Base-by-base conservation (phyloP, 306 rosid species). In the Sindora glabra region DNA sequence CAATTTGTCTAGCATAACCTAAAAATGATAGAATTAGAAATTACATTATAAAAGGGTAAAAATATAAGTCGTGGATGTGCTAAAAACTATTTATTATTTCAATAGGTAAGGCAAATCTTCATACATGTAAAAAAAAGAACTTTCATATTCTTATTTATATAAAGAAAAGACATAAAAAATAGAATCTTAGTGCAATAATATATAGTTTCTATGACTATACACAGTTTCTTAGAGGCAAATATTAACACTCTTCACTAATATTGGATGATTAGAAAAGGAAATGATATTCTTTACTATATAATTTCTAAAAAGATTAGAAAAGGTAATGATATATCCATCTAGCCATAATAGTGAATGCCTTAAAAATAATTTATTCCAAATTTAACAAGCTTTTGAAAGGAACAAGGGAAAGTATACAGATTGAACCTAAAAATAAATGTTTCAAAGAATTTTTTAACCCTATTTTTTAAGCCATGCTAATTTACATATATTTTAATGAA, bases 1-100 rank as follows among this genome's bases (percentile, higher is more conserved):
- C 86, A 92, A 73, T 62, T 86, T 79, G 82, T 92, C 99, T 36
- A 89, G 81, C 74, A 92, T 41, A 65, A 84, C 86, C 99, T 92
- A 90, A 37, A 66, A 85, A 25, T 36, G 5, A 63, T 36, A 44
- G 30, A 67, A 47, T 14, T 37, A 11, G 10, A 48, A 40, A 51
- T 56, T 36, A 41, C 49, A 48, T n/a, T n/a, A 56, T 44, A 33
- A 56, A 44, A 36, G 47, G 8, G 41, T 36, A 55, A 21, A 34
- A 5, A 9, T 50, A 39, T 62, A 40, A 25, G 33, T 10, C 24
- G 33, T n/a, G n/a, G n/a, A n/a, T n/a, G n/a, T n/a, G n/a, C n/a
- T 18, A 22, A 48, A 36, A 48, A 41, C 21, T 59, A 48, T n/a
- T n/a, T n/a, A 14, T 38, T 14, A 5, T 51, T 9, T 46, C n/a